Base-by-base conservation (phyloP, 2,329 filamentous ascomycete species). In the Trichoderma sp. region DNA sequence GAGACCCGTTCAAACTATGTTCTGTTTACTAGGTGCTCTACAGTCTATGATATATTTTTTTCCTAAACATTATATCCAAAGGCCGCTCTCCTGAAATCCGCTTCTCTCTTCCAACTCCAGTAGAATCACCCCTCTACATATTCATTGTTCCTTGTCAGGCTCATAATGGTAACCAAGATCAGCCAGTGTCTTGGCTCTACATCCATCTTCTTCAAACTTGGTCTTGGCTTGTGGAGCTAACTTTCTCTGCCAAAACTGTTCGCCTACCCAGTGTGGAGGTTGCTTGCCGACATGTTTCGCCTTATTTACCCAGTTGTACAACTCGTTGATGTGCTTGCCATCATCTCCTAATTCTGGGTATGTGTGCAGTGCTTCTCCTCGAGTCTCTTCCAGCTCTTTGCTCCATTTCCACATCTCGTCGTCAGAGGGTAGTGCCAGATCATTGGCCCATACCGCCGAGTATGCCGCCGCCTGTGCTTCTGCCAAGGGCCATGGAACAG, bases 401-500 rank as follows among this genome's bases (percentile, higher is more conserved):
- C 92, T 92, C 93, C 92, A 96, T 2, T 75, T 75, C 68, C 84
- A 79, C 91, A 97, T 96, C 63, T 88, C 87, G 0, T 81, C 76
- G 1, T 77, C 77, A 0, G 86, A 76, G 0, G 94, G 94, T 10
- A 97, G 81, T 0, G 80, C 72, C 0, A 97, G 81, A 0, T 87
- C 82, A 40, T 92, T 91, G 0, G 92, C 88, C 87, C 92, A 97
- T 0, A 94, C 86, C 1, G 92, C 88, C 2, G 94, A 88, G 57
- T 96, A 84, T 0, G 92, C 87, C 0, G 94, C 91, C 0, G 89
- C 89, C 79, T 97, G 94, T 6, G 88, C 89, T 80, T 97, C 93
- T 0, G 90, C 86, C 1, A 96, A 75, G 0, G 92, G 91, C 77
- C 97, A 97, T 0, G 95, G 95, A n/a, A 96, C 91, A n/a, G 96